These are phyloP conservation scores for Ophioceras dolichostomum DNA, from an alignment of 2,329 filamentous ascomycete genomes.

Conservation along the genomic window DNA sequence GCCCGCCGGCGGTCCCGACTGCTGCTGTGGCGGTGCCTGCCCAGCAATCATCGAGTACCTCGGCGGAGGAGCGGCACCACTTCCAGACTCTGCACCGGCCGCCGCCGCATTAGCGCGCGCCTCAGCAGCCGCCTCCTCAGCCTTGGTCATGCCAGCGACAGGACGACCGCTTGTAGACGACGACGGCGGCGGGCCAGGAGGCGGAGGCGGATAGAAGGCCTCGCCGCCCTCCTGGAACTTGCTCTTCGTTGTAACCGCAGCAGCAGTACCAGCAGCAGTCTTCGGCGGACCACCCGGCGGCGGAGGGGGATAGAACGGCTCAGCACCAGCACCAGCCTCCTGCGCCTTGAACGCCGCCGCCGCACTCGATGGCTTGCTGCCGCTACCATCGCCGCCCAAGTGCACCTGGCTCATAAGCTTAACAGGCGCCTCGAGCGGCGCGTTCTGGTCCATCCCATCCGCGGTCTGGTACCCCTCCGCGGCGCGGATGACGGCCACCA, in stretches of 20 bases:
- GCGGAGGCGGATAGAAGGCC: too few species aligned
- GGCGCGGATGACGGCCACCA: constrained; percentile 22
- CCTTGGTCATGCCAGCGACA: too few species aligned
- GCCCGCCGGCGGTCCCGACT: neutral
- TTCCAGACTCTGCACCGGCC: too few species aligned
- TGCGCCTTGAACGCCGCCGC: neutral
- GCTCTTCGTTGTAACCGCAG: neutral
- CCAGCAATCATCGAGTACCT: constrained; percentile 8
- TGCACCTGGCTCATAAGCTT: constrained; percentile 6
- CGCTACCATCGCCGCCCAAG: constrained; percentile 2
- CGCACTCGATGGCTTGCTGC: neutral
- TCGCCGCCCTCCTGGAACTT: constrained; percentile 9
- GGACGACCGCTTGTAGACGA: too few species aligned
- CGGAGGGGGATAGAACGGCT: neutral
- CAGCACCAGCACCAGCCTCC: neutral
- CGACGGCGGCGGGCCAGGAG: too few species aligned
- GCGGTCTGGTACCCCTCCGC: constrained; percentile 18
- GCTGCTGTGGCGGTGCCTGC: neutral
- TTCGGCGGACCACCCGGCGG: constrained; percentile 1
- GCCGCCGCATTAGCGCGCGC: constrained; percentile 8
- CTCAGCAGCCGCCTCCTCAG: constrained; percentile 11
- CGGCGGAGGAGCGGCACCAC: constrained; percentile 12
- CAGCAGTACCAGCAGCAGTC: neutral
- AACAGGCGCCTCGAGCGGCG: neutral
- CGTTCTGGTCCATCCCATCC: neutral